phyloP scores from a whole-genome alignment of 345 rosid genomes.

The Sisymbrium altissimum region DNA sequence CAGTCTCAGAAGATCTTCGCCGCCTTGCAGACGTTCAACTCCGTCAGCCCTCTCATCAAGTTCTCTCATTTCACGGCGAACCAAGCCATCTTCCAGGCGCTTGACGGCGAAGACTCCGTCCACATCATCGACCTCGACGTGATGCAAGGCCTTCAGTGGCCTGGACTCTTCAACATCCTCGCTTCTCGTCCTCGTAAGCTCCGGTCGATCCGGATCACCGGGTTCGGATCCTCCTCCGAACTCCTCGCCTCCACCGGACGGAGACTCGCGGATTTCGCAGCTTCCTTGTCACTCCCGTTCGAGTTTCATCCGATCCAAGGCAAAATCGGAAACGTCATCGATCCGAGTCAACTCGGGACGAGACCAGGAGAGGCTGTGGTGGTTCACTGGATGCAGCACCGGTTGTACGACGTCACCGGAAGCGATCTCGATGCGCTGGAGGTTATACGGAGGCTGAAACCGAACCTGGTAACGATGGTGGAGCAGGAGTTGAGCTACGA shows the following conservation, averaged over 20 bases:
- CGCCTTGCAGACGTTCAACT: conserved; percentile 81
- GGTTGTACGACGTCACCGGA: conserved; percentile 81
- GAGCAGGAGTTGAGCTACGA: conserved; percentile 83
- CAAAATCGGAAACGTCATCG: conserved; percentile 60
- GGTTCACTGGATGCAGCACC: conserved; percentile 98
- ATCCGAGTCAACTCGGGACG: conserved; percentile 54
- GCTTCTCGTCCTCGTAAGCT: conserved; percentile 74
- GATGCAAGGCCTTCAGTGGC: conserved; percentile 99
- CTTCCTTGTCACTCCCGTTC: conserved; percentile 70
- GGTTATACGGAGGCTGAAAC: conserved; percentile 53
- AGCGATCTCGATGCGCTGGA: conserved; percentile 58
- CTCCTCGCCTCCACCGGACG: conserved; percentile 83
- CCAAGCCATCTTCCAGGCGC: conserved; percentile 85
- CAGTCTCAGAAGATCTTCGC: conserved; percentile 72
- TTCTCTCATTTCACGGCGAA: conserved; percentile 98
- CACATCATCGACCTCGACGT: conserved; percentile 93
- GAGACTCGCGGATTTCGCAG: conserved; percentile 80
- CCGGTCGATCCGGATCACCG: conserved; percentile 77
- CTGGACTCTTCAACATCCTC: conserved; percentile 92
- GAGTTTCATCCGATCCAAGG: conserved; percentile 81
- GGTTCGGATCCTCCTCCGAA: conserved; percentile 78
- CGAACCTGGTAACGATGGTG: conserved; percentile 73
- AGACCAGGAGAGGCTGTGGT: conserved; percentile 66
- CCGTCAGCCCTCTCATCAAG: conserved; percentile 70
- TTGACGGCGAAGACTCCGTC: conserved; percentile 74